Percentiles rank a stretch among this genome's conserved stretches.
Evolutionary conservation across 2,329 filamentous ascomycete genomes (phyloP).

Genomic region (Nemania serpens): DNA sequence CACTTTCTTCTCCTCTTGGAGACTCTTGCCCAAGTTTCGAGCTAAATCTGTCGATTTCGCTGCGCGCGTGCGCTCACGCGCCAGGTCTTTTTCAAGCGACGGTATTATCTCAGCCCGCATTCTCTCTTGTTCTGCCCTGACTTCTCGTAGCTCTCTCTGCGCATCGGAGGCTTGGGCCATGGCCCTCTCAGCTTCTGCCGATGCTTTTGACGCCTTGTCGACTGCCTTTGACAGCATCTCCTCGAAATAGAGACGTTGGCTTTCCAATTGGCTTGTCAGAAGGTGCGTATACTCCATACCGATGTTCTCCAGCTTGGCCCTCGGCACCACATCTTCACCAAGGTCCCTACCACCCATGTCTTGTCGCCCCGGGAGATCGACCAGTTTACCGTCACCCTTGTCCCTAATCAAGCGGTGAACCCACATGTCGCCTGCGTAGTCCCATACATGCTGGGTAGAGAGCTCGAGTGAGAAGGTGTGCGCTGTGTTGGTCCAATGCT

Average conservation of each 20-base stretch:
- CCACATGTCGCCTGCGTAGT: conserved; percentile 94
- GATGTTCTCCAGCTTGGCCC: conserved; percentile 74
- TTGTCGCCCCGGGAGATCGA: conserved; percentile 74
- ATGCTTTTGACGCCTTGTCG: conserved; percentile 82
- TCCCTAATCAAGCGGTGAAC: conserved; percentile 94
- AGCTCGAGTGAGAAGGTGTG: conserved; percentile 95
- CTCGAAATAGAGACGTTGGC: conserved; percentile 91
- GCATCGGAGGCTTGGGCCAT: conserved; percentile 54
- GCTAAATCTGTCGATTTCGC: conserved; percentile 77
- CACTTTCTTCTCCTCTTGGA: conserved; percentile 86
- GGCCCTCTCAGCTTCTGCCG: conserved; percentile 68
- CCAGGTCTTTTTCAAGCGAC: conserved; percentile 72
- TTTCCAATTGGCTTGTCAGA: conserved; percentile 89
- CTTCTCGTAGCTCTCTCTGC: conserved; percentile 52
- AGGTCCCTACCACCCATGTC: conserved; percentile 39
- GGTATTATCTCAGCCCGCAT: conserved; percentile 64
- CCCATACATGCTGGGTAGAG: conserved; percentile 94
- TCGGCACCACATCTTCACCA: conserved; percentile 71
- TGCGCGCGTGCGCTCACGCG: conserved; percentile 69
- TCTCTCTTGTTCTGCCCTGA: conserved; percentile 60
- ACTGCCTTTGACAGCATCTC: conserved; percentile 87
- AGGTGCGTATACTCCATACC: conserved; percentile 94
- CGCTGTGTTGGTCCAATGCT: conserved; percentile 86
- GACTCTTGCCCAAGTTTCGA: conserved; percentile 72
- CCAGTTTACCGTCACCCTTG: conserved; percentile 88